phyloP scores from a whole-genome alignment of 805 yeast genomes.

The Candida multigemmis region DNA sequence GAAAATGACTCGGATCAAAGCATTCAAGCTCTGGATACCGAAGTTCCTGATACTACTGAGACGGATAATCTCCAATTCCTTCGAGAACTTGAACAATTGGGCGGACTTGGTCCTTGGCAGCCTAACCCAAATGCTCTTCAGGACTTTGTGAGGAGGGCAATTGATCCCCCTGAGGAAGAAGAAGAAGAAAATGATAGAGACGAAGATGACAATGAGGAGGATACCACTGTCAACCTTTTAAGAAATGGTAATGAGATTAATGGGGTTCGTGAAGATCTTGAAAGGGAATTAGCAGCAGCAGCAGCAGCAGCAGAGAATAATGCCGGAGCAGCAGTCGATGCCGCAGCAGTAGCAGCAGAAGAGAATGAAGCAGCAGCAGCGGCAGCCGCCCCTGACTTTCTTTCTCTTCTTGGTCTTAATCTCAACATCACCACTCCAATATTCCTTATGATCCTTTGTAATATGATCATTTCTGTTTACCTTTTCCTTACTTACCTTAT shows the following conservation, averaged over 20 bases:
- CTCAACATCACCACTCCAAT: conserved; percentile 27
- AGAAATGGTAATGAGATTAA: no score
- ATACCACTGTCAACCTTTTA: conserved; percentile 3
- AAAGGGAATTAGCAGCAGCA: conserved; percentile 2
- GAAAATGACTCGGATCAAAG: conserved; percentile 1
- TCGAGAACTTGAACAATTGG: background rate
- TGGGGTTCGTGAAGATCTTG: conserved; percentile 4
- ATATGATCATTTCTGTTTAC: conserved; percentile 23
- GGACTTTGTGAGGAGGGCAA: conserved; percentile 5
- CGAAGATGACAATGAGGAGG: conserved; percentile 8
- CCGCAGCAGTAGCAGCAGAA: conserved; percentile 5
- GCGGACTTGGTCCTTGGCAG: background rate
- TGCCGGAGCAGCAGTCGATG: conserved; percentile 7
- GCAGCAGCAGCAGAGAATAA: conserved; percentile 6
- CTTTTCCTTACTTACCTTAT: conserved; percentile 34
- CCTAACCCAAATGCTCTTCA: background rate
- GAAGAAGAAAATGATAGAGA: conserved; percentile 6
- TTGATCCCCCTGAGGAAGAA: background rate
- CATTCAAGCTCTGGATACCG: conserved; percentile 1
- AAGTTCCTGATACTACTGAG: conserved; percentile 2
- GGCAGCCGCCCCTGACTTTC: conserved; percentile 15
- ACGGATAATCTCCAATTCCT: no score
- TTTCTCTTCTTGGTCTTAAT: conserved; percentile 26
- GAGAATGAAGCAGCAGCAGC: conserved; percentile 9
- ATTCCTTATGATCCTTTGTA: conserved; percentile 20